A percentile compares a stretch with the other conserved stretches of the same genome.
phyloP scores from a whole-genome alignment of 2,329 filamentous ascomycete species.

The Sporothrix brasiliensis region DNA sequence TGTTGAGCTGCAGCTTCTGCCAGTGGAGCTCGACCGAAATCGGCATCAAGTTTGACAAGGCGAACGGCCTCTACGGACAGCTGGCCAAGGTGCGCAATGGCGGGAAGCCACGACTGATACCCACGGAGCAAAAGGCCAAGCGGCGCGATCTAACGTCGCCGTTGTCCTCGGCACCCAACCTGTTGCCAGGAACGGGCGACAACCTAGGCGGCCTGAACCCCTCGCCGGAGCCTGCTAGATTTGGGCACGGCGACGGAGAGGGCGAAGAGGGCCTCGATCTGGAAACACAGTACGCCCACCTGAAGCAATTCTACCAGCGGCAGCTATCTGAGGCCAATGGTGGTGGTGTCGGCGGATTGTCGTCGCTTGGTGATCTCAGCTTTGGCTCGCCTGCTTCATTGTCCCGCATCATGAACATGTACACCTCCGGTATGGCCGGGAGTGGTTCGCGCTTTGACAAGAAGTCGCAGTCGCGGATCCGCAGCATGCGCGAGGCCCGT shows the following conservation, averaged over 20 bases:
- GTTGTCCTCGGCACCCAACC: conserved; percentile 10
- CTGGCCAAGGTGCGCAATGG: conserved; percentile 70
- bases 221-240: not conserved
- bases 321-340: conserved; percentile 68
- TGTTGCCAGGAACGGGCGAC: not conserved
- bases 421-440: conserved; percentile 54
- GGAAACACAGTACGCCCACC: conserved; percentile 71
- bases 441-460: conserved; percentile 63
- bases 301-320: conserved; percentile 79
- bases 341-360: conserved; percentile 54
- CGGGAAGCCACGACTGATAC: conserved; percentile 54
- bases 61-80: conserved; percentile 82
- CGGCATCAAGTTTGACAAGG: conserved; percentile 85
- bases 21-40: conserved; percentile 91
- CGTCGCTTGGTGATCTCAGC: conserved; percentile 55
- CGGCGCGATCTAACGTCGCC: conserved; percentile 51
- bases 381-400: conserved; percentile 78
- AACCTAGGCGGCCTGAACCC: not conserved
- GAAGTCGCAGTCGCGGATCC: conserved; percentile 67
- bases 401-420: conserved; percentile 88
- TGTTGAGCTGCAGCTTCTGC: conserved; percentile 86
- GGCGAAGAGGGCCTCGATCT: conserved; percentile 56
- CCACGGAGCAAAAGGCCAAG: conserved; percentile 56
- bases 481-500: conserved; percentile 79
- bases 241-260: conserved; percentile 38